A percentile compares a stretch with the other conserved stretches of the same genome.
phyloP scores from a whole-genome alignment of 805 yeast species.

The Kluyveromyces siamensis region DNA sequence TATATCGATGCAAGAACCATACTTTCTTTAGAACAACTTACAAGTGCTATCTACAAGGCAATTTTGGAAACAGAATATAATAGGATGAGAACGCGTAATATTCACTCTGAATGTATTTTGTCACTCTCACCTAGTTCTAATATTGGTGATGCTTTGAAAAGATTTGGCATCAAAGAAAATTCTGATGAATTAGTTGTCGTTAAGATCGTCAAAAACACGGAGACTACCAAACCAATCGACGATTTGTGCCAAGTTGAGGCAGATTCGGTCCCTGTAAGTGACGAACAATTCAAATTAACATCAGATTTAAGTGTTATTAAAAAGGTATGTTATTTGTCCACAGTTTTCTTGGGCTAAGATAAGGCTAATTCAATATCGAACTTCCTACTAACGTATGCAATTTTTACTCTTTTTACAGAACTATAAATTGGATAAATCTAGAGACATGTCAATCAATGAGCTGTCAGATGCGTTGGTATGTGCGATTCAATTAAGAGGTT shows the following conservation, averaged over 20 bases:
- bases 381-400: slow-evolving; percentile 5
- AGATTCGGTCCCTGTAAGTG: slow-evolving; percentile 26
- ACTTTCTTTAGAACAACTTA: slow-evolving; percentile 52
- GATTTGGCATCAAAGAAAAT: slow-evolving; percentile 57
- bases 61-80: slow-evolving; percentile 41
- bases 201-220: slow-evolving; percentile 32
- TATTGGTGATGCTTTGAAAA: slow-evolving; percentile 55
- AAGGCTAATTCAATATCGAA: background rate
- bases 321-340: slow-evolving; percentile 17
- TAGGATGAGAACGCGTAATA: slow-evolving; percentile 48
- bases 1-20: slow-evolving; percentile 54
- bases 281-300: slow-evolving; percentile 23
- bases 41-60: slow-evolving; percentile 52
- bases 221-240: slow-evolving; percentile 9
- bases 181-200: slow-evolving; percentile 40
- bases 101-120: slow-evolving; percentile 66
- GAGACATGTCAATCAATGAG: slow-evolving; percentile 13
- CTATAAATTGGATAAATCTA: slow-evolving; percentile 21
- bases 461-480: slow-evolving; percentile 38
- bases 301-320: slow-evolving; percentile 30
- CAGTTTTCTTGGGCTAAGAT: background rate
- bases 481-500: slow-evolving; percentile 42
- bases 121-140: slow-evolving; percentile 63
- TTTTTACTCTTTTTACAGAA: slow-evolving; percentile 11
- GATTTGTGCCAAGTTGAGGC: slow-evolving; percentile 27